A percentile compares a stretch with the other conserved stretches of the same genome.
Evolutionary conservation across 2,329 filamentous ascomycete species (phyloP).

Genomic region (Sclerotinia glacialis): DNA sequence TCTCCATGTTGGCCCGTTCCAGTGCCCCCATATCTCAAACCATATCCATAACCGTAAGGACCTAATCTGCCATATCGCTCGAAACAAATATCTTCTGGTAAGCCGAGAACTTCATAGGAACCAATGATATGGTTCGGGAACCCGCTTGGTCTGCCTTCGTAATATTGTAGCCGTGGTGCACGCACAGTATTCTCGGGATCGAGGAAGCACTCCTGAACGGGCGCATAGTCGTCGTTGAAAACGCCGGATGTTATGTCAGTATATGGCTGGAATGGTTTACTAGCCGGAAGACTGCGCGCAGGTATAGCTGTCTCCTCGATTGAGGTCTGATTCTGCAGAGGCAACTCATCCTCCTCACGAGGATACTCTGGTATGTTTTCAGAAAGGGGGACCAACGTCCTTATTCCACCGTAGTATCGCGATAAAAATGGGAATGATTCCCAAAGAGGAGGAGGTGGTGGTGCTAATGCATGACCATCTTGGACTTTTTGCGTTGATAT

Average conservation of each 20-base stretch:
- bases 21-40: slow-evolving; percentile 70
- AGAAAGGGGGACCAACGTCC: slow-evolving; percentile 61
- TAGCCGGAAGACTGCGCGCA: slow-evolving; percentile 45
- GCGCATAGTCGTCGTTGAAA: slow-evolving; percentile 50
- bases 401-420: slow-evolving; percentile 86
- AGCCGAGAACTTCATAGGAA: slow-evolving; percentile 76
- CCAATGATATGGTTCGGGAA: slow-evolving; percentile 84
- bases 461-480: slow-evolving; percentile 55
- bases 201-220: slow-evolving; percentile 72
- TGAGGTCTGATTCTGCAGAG: slow-evolving; percentile 43
- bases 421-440: slow-evolving; percentile 81
- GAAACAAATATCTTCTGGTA: slow-evolving; percentile 86
- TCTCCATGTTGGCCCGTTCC: slow-evolving; percentile 86
- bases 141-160: slow-evolving; percentile 73
- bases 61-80: slow-evolving; percentile 86
- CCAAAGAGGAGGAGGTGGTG: slow-evolving; percentile 66
- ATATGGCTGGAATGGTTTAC: slow-evolving; percentile 61
- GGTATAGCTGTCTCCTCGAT: slow-evolving; percentile 38
- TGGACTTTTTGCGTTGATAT: slow-evolving; percentile 62
- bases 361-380: slow-evolving; percentile 83
- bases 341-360: slow-evolving; percentile 56
- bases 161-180: slow-evolving; percentile 70
- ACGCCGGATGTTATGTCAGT: slow-evolving; percentile 49
- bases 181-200: slow-evolving; percentile 63
- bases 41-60: slow-evolving; percentile 88